Evolutionary conservation across 306 rosid genomes (phyloP), one percentile per base, ranked within the genome.

Genomic region (Medicago arabica): DNA sequence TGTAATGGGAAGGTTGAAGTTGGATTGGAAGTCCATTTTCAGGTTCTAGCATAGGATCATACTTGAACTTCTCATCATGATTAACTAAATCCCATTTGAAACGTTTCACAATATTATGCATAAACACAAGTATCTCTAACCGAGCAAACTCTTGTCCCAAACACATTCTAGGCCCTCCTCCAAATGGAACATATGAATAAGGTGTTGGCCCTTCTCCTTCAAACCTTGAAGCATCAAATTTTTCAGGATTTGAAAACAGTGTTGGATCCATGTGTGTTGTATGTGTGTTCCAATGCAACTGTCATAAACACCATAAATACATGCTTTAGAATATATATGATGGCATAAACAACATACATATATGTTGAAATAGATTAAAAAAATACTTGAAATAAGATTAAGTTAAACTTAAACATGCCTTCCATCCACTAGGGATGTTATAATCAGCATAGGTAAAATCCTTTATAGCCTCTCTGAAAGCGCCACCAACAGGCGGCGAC

Each of bases 101-200:
- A 14, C 64, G 49, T 54, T 74, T 86, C 16, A 88, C 87, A 0
- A 88, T 40, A 13, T 83, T 62, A 71, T 86, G 93, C 80, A 86
- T 57, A 41, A 83, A 88, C 69, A 72, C 83, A 10, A 86, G 84
- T 46, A 84, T 81, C 77, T 84, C 83, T 8, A 88, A 78, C 50
- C 87, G 73, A 8, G 92, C 87, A 64, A 79, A 86, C 72, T 88
- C 92, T 69, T 80, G 84, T 14, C 93, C 93, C 64, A 83, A 75
- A 72, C 90, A 88, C 81, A 86, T 84, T 74, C 89, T 44, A 28
- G 92, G 92, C 11, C 93, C 87, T 44, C 90, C 83, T 54, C 87
- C 93, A 44, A 88, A 88, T 46, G 90, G 88, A 74, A 79, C 80
- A 12, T 57, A 74, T 41, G 87, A 74, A 75, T 60, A 86, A 7